Evolutionary conservation across 2,329 filamentous ascomycete species (phyloP), one percentile per base, ranked within the genome.

Genomic region (Cladosporium sp.): DNA sequence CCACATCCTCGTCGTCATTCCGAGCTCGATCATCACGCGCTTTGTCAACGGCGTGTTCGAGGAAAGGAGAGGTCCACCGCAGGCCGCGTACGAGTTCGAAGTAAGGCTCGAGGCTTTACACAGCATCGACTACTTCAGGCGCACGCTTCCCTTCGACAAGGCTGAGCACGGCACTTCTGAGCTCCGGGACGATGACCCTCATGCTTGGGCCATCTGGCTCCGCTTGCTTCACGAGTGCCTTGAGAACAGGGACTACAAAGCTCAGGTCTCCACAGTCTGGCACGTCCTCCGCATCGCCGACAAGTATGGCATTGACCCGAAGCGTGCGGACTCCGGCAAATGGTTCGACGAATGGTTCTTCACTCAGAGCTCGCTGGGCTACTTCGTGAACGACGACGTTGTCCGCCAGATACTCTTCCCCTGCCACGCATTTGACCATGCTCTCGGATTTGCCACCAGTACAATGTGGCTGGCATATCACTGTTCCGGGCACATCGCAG

Each of bases 401-500:
- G 43, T 47, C 36, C 40, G 49, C 17, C 38, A 25, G 20, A 42
- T 72, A 1, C 64, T 70, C 0, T 66, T 69, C n/a, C 72, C 72
- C 0, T 68, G 66, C 55, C 65, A 65, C 25, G 36, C 60, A 2
- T 73, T 73, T 62, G 64, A 71, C 28, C 63, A 72, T 56, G 65
- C 66, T 5, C 17, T 56, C 3, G 72, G 65, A 1, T 74, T 72
- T 39, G 60, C 61, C 0, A 43, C 45, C 0, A 62, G 66, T 3
- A 74, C 70, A 0, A 69, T 67, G 59, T 68, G 59, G n/a, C 62
- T 74, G 1, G 72, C 65, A 1, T 74, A 74, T 65, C 60, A 72
- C 37, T 58, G 59, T 12, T n/a, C 51, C 7, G 65, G 67, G 5
- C 64, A 67, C 34, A 67, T 73, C 39, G 63, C 58, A n/a, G 70